These are phyloP conservation scores for Trichoderma pleuroti DNA, from an alignment of 2,329 filamentous ascomycete species.

Conservation along the genomic window DNA sequence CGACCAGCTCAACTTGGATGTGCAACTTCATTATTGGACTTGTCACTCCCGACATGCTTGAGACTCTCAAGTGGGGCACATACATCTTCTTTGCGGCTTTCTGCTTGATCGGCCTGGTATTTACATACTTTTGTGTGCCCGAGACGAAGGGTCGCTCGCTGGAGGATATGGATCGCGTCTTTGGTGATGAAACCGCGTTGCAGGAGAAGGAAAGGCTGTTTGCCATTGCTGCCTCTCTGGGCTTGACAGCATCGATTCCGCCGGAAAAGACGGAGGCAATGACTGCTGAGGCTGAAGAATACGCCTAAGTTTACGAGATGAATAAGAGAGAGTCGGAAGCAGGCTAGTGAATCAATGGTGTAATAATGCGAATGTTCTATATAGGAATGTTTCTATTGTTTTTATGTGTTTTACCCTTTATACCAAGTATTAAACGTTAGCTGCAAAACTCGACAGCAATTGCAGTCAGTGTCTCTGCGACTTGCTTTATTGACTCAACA, in stretches of 20 bases:
- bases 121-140: constrained; percentile 53
- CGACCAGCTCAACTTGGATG: constrained; percentile 46
- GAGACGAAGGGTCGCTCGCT: constrained; percentile 55
- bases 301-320: neutral
- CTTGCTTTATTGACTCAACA: constrained; percentile 39
- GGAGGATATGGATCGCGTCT: constrained; percentile 54
- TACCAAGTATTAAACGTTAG: neutral
- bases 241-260: constrained; percentile 25
- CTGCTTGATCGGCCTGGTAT: constrained; percentile 46
- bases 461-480: constrained; percentile 28
- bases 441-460: constrained; percentile 32
- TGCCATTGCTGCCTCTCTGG: constrained; percentile 27
- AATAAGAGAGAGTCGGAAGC: neutral
- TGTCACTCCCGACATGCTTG: constrained; percentile 46
- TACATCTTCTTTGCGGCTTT: constrained; percentile 61
- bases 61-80: constrained; percentile 48
- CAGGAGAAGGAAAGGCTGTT: constrained; percentile 33
- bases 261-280: constrained; percentile 21
- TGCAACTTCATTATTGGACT: constrained; percentile 37
- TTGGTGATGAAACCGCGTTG: constrained; percentile 37
- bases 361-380: neutral
- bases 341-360: neutral
- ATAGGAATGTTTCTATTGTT: neutral
- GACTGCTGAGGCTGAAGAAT: constrained; percentile 14
- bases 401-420: neutral